phyloP scores from a whole-genome alignment of 805 yeast species.

The Sungouiozyma ichnusensis region DNA sequence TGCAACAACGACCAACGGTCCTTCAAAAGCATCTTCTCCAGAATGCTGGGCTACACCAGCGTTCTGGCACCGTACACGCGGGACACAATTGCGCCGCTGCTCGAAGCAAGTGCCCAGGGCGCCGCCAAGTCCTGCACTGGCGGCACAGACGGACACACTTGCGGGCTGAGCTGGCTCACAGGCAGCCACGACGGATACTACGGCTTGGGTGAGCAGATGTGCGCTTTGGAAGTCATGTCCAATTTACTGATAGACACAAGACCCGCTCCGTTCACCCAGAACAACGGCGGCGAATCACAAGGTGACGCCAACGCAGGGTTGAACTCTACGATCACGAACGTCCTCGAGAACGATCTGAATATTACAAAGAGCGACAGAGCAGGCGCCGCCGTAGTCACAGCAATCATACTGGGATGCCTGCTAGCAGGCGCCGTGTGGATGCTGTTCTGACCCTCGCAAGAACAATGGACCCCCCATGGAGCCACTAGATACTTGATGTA shows the following conservation, averaged over 20 bases:
- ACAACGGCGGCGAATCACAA: conserved; percentile 43
- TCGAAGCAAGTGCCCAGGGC: conserved; percentile 46
- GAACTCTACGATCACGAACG: conserved; percentile 30
- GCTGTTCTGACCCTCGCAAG: conserved; percentile 33
- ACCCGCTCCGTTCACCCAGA: conserved; percentile 44
- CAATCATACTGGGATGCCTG: conserved; percentile 50
- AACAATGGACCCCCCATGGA: neutral
- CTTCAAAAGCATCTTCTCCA: conserved; percentile 58
- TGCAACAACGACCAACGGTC: conserved; percentile 74
- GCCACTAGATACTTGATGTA: too few relatives aligned
- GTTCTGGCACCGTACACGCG: conserved; percentile 41
- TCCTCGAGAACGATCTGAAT: conserved; percentile 28
- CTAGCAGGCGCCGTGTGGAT: conserved; percentile 74
- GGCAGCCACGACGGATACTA: conserved; percentile 51
- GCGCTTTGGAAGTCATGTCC: conserved; percentile 56
- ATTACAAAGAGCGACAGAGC: conserved; percentile 61
- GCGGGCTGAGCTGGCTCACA: conserved; percentile 59
- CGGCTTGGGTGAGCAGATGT: conserved; percentile 75
- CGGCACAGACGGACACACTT: conserved; percentile 64
- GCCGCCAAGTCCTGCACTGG: conserved; percentile 68
- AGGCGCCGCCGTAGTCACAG: conserved; percentile 86
- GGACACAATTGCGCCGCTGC: conserved; percentile 32
- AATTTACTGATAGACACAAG: conserved; percentile 35
- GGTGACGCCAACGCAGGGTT: conserved; percentile 49
- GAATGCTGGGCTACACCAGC: conserved; percentile 52